Conservation (phyloP, 768 basidiomycete species). For the Candolleomyces efflorescens region DNA sequence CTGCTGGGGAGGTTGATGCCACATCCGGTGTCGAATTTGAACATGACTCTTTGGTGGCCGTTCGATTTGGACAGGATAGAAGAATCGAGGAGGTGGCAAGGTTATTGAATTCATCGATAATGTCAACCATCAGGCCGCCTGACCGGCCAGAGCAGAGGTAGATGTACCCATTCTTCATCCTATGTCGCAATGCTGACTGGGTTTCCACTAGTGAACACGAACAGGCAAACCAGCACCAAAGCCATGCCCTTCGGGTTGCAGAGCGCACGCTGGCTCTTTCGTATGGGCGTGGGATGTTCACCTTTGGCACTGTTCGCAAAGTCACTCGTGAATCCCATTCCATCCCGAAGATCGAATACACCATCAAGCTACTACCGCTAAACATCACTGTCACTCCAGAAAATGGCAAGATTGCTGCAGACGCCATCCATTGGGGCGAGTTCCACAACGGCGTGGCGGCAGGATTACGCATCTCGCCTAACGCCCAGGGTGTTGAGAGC, state of each 20-base stretch:
- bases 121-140: slow-evolving; percentile 58
- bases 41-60: slow-evolving; percentile 68
- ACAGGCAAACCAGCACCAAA: slow-evolving; percentile 80
- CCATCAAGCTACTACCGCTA: slow-evolving; percentile 68
- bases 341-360: slow-evolving; percentile 77
- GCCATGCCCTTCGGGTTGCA: slow-evolving; percentile 72
- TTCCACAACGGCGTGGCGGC: slow-evolving; percentile 98
- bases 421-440: slow-evolving; percentile 87
- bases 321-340: slow-evolving; percentile 75
- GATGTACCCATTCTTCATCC: not conserved
- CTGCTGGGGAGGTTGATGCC: slow-evolving; percentile 50
- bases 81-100: slow-evolving; percentile 88
- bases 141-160: slow-evolving; percentile 68
- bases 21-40: slow-evolving; percentile 69
- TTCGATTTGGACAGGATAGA: slow-evolving; percentile 88
- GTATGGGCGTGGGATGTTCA: slow-evolving; percentile 89
- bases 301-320: slow-evolving; percentile 75
- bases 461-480: slow-evolving; percentile 76
- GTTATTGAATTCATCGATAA: slow-evolving; percentile 78
- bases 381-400: slow-evolving; percentile 65
- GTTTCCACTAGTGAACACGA: slow-evolving; percentile 69
- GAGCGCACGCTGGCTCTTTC: slow-evolving; percentile 89
- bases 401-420: slow-evolving; percentile 64
- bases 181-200: not conserved
- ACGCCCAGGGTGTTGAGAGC: slow-evolving; percentile 75